phyloP scores from a whole-genome alignment of 371 early-diverging fungal genomes.

The Mortierella sp. region DNA sequence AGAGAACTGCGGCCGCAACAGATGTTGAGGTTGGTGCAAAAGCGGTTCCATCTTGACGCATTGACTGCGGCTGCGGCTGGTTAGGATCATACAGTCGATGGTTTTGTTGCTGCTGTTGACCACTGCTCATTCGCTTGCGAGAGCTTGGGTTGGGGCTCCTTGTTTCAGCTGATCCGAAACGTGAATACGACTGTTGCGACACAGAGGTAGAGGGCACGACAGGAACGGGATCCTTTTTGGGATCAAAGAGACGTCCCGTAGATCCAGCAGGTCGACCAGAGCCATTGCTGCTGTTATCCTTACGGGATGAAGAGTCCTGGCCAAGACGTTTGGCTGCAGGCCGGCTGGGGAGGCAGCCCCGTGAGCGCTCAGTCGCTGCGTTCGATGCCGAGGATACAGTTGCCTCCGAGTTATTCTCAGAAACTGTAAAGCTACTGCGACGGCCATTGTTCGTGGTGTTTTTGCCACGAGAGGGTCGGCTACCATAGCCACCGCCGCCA shows the following conservation, averaged over 20 bases:
- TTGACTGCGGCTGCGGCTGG: slow-evolving; percentile 43
- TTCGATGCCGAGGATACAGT: slow-evolving; percentile 1
- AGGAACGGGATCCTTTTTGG: slow-evolving; percentile 49
- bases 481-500: slow-evolving; percentile 5
- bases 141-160: slow-evolving; percentile 13
- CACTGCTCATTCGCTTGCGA: slow-evolving; percentile 10
- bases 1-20: slow-evolving; percentile 1
- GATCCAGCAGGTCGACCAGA: slow-evolving; percentile 21
- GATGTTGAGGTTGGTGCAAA: neutral
- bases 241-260: slow-evolving; percentile 49
- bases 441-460: slow-evolving; percentile 13
- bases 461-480: slow-evolving; percentile 8
- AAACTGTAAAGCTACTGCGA: slow-evolving; percentile 3
- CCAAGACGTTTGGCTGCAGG: slow-evolving; percentile 20
- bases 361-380: slow-evolving; percentile 17
- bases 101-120: slow-evolving; percentile 25
- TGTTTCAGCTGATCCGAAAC: slow-evolving; percentile 21
- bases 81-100: slow-evolving; percentile 47
- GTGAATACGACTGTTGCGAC: slow-evolving; percentile 12
- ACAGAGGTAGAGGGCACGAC: slow-evolving; percentile 30
- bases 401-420: slow-evolving; percentile 20
- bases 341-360: slow-evolving; percentile 28
- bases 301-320: slow-evolving; percentile 24
- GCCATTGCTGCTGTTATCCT: slow-evolving; percentile 18
- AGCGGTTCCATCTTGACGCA: slow-evolving; percentile 12